Conservation (phyloP, 78 protist species). For the Dictyostelium purpureum region DNA sequence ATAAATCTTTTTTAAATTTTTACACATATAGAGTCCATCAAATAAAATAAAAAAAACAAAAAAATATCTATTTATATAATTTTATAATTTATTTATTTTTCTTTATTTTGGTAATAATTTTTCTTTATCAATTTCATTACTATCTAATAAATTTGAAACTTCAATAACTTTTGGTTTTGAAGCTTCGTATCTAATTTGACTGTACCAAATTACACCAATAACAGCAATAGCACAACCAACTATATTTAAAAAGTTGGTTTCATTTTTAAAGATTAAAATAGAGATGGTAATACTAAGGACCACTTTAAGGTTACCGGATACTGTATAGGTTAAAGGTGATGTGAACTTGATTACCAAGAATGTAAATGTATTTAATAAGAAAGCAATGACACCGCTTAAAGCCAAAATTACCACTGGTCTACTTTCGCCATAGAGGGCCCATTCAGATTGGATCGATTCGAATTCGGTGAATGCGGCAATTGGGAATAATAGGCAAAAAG, state of each 20-base stretch:
- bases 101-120: neutral
- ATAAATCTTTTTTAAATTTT: too few relatives aligned
- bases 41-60: too few relatives aligned
- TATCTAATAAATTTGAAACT: neutral
- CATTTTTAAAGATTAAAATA: slow-evolving; percentile 63
- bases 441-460: neutral
- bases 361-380: slow-evolving; percentile 58
- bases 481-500: neutral
- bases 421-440: slow-evolving; percentile 4
- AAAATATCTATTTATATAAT: too few relatives aligned
- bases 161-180: neutral
- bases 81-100: neutral
- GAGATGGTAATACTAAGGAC: slow-evolving; percentile 72
- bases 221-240: slow-evolving; percentile 45
- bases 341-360: slow-evolving; percentile 80
- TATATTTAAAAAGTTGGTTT: slow-evolving; percentile 23
- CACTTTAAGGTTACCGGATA: slow-evolving; percentile 83
- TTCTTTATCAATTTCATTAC: neutral
- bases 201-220: slow-evolving; percentile 47
- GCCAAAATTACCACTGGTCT: neutral
- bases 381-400: slow-evolving; percentile 31
- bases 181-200: slow-evolving; percentile 51
- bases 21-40: too few relatives aligned
- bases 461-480: neutral
- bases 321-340: slow-evolving; percentile 77